Evolutionary conservation across 148 eudicot genomes (phyloP), one percentile per base, ranked within the genome.

Genomic region (Vaccinium vitisidaea): DNA sequence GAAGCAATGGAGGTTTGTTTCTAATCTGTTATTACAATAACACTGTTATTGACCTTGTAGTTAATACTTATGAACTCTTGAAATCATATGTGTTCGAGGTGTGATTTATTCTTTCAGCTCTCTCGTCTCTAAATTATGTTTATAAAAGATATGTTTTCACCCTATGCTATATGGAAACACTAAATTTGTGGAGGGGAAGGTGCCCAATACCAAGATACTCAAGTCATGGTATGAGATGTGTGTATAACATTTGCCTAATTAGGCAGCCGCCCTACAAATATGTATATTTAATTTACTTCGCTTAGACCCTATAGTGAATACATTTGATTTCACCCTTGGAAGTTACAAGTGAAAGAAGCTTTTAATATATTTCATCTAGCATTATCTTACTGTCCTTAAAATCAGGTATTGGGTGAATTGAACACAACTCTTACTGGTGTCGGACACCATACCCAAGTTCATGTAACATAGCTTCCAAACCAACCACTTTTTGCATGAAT

Each of bases 1-100:
- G 94, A 94, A 89, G 98, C 98, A 56, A 88, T 95, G 89, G 91
- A 95, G 99, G 99, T 94, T 84, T 83, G 89, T 85, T 11, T 61
- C 69, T 53, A 48, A 4, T 85, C 53, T 50, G 7, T 82, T 50
- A 59, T 18, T 36, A 16, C 46, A 43, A 67, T 30, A 25, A 52
- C 19, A 30, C 49, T 80, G 5, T 71, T 75, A 3, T 65, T 53
- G 69, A 10, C 53, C 55, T 79, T 55, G 11, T 50, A 15, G 39
- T 77, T 77, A 25, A 67, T 4, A 43, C 46, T 43, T 43, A 43
- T 43, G 46, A 43, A 43, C 46, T 43, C 46, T 43, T 43, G 2
- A 18, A 27, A 27, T 77, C 80, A 55, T 77, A 8, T 36, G 14
- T 30, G 8, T 25, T 11, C 12, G 43, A 58, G 58, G 48, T 1